These are phyloP conservation scores for Azolla pinnata DNA, from an alignment of 75 land plant genomes.

Conservation along the genomic window DNA sequence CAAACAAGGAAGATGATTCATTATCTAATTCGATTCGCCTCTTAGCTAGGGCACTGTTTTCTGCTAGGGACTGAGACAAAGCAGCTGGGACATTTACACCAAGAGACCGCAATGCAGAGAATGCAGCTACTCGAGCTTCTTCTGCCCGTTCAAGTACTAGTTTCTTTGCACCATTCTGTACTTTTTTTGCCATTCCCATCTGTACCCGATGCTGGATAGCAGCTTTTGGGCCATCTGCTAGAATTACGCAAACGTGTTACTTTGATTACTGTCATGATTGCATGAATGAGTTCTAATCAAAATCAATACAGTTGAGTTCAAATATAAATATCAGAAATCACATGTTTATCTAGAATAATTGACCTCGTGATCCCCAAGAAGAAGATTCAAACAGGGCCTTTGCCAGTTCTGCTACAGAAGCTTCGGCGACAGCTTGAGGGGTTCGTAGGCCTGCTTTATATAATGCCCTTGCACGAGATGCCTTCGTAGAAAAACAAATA, in stretches of 20 bases:
- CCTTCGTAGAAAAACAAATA: constrained; percentile 30
- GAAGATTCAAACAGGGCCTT: constrained; percentile 81
- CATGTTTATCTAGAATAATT: too few relatives aligned
- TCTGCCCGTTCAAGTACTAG: constrained; percentile 91
- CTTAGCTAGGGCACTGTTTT: neutral
- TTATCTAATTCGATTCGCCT: neutral
- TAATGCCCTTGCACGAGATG: constrained; percentile 86
- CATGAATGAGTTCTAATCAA: neutral
- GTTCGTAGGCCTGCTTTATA: constrained; percentile 92
- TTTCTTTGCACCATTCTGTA: constrained; percentile 84
- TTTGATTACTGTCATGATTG: neutral
- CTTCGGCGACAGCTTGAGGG: constrained; percentile 88
- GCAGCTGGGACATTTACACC: constrained; percentile 65
- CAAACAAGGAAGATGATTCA: too few relatives aligned
- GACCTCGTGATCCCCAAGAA: constrained; percentile 61
- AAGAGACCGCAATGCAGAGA: constrained; percentile 86
- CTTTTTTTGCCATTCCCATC: constrained; percentile 78
- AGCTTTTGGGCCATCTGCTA: constrained; percentile 14
- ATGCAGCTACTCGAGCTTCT: constrained; percentile 90
- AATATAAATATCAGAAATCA: neutral
- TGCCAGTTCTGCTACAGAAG: constrained; percentile 56
- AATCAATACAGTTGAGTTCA: too few relatives aligned
- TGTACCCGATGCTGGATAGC: constrained; percentile 43
- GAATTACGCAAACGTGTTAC: neutral
- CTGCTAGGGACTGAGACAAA: constrained; percentile 36